phyloP scores from a whole-genome alignment of 1,284 basidiomycete genomes.

The Pascua sp. region DNA sequence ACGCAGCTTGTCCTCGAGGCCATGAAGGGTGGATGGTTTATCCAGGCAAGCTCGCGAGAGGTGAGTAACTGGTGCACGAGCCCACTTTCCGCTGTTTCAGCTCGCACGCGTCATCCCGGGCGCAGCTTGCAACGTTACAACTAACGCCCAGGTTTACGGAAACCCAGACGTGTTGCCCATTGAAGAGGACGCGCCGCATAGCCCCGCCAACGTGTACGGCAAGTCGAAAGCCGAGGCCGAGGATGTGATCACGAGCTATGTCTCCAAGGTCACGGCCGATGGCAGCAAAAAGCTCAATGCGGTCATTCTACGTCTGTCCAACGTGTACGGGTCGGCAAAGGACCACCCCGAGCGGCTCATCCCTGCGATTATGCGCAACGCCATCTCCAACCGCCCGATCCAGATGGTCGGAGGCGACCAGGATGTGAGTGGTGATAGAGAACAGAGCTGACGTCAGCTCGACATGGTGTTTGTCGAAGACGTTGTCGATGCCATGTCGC shows the following conservation, averaged over 20 bases:
- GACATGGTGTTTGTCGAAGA: conserved; percentile 36
- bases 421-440: conserved; percentile 15
- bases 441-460: conserved; percentile 9
- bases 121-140: background rate
- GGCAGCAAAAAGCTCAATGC: conserved; percentile 15
- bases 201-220: conserved; percentile 32
- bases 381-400: conserved; percentile 29
- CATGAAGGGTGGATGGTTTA: conserved; percentile 28
- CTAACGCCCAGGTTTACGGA: conserved; percentile 26
- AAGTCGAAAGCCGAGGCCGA: conserved; percentile 28
- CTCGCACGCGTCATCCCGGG: background rate
- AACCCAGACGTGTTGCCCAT: conserved; percentile 23
- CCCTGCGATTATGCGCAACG: conserved; percentile 29
- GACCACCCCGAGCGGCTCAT: conserved; percentile 35
- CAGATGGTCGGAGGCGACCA: conserved; percentile 39
- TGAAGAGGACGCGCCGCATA: conserved; percentile 20
- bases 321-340: conserved; percentile 29
- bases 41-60: conserved; percentile 34
- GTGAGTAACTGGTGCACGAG: conserved; percentile 1
- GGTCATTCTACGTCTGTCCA: conserved; percentile 30
- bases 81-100: no score
- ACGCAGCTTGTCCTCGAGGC: conserved; percentile 25
- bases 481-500: conserved; percentile 26
- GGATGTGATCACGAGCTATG: conserved; percentile 16
- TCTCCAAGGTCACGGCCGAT: background rate